phyloP scores from a whole-genome alignment of 768 basidiomycete genomes.

The Paxillus ammoniavirescens region DNA sequence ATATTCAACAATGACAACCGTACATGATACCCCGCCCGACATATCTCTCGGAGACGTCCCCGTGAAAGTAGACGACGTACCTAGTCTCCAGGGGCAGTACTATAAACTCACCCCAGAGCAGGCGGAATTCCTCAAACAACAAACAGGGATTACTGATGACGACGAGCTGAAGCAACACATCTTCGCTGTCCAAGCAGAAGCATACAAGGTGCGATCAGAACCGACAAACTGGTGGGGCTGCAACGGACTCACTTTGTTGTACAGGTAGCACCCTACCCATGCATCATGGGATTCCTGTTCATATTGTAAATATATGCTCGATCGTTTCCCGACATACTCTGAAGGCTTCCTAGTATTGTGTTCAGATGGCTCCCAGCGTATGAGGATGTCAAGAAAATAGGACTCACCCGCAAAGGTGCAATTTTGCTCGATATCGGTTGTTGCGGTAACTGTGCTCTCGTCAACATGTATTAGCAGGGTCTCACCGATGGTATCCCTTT shows the following conservation, averaged over 20 bases:
- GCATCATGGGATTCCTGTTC: constrained; percentile 24
- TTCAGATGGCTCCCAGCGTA: not conserved
- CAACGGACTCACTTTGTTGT: not conserved
- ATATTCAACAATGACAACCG: no score
- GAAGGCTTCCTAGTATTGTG: not conserved
- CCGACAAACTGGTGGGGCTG: not conserved
- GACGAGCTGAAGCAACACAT: constrained; percentile 25
- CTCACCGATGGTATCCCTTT: not conserved
- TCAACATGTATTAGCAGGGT: not conserved
- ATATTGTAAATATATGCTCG: constrained; percentile 6
- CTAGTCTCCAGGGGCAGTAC: not conserved
- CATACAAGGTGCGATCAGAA: constrained; percentile 17
- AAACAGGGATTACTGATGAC: constrained; percentile 26
- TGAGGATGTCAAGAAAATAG: constrained; percentile 24
- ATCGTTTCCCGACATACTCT: not conserved
- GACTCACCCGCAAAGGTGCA: constrained; percentile 30
- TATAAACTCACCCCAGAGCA: constrained; percentile 5
- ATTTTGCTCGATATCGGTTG: constrained; percentile 43
- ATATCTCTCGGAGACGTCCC: not conserved
- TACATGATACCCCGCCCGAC: not conserved
- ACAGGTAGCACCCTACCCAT: constrained; percentile 22
- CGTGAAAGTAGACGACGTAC: not conserved
- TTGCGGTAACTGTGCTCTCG: constrained; percentile 29
- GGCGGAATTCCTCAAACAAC: constrained; percentile 20
- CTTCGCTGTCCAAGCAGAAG: constrained; percentile 24